Evolutionary conservation across 2,329 filamentous ascomycete genomes (phyloP).

Genomic region (Colletotrichum australisinense): DNA sequence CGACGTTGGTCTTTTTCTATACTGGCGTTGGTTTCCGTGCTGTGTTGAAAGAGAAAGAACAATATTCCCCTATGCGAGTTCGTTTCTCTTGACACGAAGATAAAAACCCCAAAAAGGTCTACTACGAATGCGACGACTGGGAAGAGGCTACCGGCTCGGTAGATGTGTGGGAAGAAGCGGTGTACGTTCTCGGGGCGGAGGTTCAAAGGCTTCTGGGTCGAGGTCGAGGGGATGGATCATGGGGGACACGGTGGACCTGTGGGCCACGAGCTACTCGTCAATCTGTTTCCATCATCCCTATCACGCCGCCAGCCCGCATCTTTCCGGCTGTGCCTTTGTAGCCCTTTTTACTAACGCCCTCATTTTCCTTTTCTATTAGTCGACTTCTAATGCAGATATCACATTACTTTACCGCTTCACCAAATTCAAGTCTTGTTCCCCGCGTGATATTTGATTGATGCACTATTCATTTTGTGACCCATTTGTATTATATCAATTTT

Average conservation of each 20-base stretch:
- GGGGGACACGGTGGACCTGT: neutral
- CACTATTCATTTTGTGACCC: neutral
- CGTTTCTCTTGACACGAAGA: constrained; percentile 48
- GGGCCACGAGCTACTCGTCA: constrained; percentile 16
- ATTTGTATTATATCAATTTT: neutral
- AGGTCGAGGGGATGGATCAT: neutral
- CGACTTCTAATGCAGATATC: constrained; percentile 74
- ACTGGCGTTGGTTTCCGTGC: constrained; percentile 60
- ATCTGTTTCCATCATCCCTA: constrained; percentile 32
- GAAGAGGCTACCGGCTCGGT: constrained; percentile 32
- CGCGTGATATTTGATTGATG: neutral
- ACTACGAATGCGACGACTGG: constrained; percentile 37
- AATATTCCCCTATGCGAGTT: constrained; percentile 56
- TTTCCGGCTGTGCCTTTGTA: constrained; percentile 36
- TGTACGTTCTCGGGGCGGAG: constrained; percentile 19
- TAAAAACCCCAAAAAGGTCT: constrained; percentile 41
- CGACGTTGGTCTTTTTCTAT: constrained; percentile 59
- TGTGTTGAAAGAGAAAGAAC: constrained; percentile 56
- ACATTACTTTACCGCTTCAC: constrained; percentile 53
- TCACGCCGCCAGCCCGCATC: constrained; percentile 26
- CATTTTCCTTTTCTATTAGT: constrained; percentile 65
- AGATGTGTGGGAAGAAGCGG: constrained; percentile 33
- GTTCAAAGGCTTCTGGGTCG: constrained; percentile 21
- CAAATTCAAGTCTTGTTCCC: neutral
- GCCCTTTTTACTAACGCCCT: constrained; percentile 41